phyloP scores from a whole-genome alignment of 108 stramenopile genomes.

The Chaetoceros tenuissimus region DNA sequence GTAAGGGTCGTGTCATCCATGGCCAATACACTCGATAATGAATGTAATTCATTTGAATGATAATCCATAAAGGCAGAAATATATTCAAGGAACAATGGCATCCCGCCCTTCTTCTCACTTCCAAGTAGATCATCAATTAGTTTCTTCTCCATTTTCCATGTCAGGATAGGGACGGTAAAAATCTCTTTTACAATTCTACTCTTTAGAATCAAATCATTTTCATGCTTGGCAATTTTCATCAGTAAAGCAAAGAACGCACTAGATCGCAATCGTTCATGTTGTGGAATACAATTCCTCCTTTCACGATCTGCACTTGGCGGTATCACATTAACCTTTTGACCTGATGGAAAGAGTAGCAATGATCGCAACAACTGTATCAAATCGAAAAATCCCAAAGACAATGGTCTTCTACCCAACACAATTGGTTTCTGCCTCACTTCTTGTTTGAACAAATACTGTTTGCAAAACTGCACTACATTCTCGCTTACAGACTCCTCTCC shows the following conservation, averaged over 20 bases:
- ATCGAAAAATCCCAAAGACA: constrained; percentile 5
- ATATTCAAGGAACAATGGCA: too few relatives aligned
- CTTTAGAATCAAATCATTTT: constrained; percentile 10
- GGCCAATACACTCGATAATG: constrained; percentile 24
- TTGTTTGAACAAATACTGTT: constrained; percentile 26
- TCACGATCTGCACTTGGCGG: constrained; percentile 30
- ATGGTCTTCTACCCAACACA: constrained; percentile 2
- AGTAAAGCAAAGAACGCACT: constrained; percentile 6
- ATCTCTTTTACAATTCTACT: constrained; percentile 52
- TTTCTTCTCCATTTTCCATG: constrained; percentile 44
- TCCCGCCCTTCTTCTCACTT: neutral
- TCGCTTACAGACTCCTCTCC: too few relatives aligned
- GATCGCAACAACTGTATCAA: constrained; percentile 24
- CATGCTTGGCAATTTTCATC: neutral
- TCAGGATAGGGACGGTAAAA: constrained; percentile 62
- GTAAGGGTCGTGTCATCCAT: constrained; percentile 48
- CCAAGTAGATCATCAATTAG: constrained; percentile 15
- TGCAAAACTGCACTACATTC: constrained; percentile 16
- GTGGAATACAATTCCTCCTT: constrained; percentile 40
- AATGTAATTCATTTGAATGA: constrained; percentile 21
- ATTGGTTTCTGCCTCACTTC: constrained; percentile 2
- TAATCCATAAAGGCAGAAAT: constrained; percentile 27
- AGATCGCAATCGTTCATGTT: neutral
- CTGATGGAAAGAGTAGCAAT: constrained; percentile 35
- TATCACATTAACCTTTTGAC: constrained; percentile 30